Base-by-base conservation (phyloP, 208 protist genomes). In the Strigomonas galati region DNA sequence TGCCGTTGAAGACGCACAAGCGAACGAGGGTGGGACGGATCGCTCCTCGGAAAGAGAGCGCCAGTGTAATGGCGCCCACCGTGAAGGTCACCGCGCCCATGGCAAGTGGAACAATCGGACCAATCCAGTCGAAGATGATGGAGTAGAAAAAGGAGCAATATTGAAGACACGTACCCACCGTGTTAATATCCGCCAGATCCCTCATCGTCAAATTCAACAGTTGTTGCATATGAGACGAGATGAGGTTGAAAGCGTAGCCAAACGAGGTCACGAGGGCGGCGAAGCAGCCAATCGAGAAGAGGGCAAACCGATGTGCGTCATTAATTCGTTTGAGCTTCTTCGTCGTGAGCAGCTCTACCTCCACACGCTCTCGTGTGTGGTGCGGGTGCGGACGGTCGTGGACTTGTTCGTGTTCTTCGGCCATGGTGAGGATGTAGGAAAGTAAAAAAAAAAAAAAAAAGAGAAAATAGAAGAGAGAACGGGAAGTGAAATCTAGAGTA, bases 181-280 rank as follows among this genome's bases (percentile, higher is more conserved):
- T 82, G 49, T 58, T 69, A 65, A 89, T 89, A 4, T 73, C 81
- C 14, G 72, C 79, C 63, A 89, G 77, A 48, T 84, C 73, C 57
- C 64, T 71, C 60, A 81, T 72, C 21, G 64, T 73, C 55, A 85
- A 37, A 10, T 74, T 58, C 17, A 46, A 14, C 6, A 69, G 49
- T 0, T 46, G 27, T 66, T 71, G 67, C 24, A 3, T 52, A 6
- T 6, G 0, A 17, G 9, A 5, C 32, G 67, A 72, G 62, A 75
- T 74, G 24, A 84, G 58, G 30, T 78, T 84, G 62, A 75, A 80
- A 44, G 69, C 62, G 65, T 78, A 82, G 30, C 49, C 60, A 19
- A 73, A 68, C 1, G 72, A 79, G 32, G 72, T 51, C 9, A 30
- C 58, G 26, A 79, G 58, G 55, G 62, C 75, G 60, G 67, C 71